These are phyloP conservation scores for Trametes elegans DNA, from an alignment of 768 basidiomycete species.

Conservation along the genomic window DNA sequence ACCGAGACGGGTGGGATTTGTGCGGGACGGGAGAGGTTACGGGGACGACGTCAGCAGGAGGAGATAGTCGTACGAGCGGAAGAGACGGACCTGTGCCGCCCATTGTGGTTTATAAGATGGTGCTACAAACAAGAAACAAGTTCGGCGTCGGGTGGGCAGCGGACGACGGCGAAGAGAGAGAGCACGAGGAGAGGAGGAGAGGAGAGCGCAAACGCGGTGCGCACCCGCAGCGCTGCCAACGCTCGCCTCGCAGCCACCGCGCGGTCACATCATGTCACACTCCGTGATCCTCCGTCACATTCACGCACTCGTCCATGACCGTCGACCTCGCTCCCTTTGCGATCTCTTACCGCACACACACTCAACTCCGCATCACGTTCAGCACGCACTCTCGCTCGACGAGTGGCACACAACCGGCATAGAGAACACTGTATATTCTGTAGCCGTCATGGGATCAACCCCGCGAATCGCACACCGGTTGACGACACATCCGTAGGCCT, in stretches of 20 bases:
- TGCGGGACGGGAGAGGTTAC: too few relatives aligned
- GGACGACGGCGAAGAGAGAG: neutral
- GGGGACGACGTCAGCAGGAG: neutral
- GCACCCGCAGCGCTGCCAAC: neutral
- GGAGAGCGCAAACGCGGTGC: neutral
- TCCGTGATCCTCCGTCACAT: too few relatives aligned
- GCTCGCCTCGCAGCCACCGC: neutral
- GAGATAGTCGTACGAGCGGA: neutral
- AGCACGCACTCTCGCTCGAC: too few relatives aligned
- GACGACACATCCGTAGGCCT: too few relatives aligned
- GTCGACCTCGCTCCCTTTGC: too few relatives aligned
- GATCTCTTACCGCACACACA: too few relatives aligned
- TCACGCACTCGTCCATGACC: too few relatives aligned
- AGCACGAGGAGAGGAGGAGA: neutral
- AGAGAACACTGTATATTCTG: too few relatives aligned
- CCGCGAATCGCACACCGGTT: too few relatives aligned
- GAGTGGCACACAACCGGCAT: too few relatives aligned
- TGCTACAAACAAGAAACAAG: neutral
- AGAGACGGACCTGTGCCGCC: slow-evolving; percentile 12
- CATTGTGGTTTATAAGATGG: slow-evolving; percentile 5
- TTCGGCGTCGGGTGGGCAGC: neutral
- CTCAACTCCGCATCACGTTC: too few relatives aligned
- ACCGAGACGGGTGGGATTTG: neutral
- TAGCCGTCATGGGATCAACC: too few relatives aligned
- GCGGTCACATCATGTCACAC: neutral